phyloP scores from a whole-genome alignment of 2,329 filamentous ascomycete genomes.

The Emmonsia crescens region DNA sequence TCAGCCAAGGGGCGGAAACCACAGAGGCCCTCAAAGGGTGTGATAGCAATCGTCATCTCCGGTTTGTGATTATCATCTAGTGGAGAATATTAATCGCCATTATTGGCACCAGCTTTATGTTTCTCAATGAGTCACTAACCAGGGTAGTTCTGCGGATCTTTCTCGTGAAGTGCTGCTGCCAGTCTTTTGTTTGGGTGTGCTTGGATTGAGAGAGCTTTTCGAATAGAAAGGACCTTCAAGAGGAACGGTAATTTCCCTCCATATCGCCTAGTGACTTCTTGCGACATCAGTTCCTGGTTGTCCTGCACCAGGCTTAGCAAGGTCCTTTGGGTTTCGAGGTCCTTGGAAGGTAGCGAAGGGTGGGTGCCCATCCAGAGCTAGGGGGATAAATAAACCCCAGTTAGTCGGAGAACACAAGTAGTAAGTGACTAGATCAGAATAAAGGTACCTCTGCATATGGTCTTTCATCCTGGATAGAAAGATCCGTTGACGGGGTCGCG shows the following conservation, averaged over 20 bases:
- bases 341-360: slow-evolving; percentile 87
- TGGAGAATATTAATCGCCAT: neutral
- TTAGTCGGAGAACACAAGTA: neutral
- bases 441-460: slow-evolving; percentile 77
- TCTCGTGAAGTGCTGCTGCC: slow-evolving; percentile 75
- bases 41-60: slow-evolving; percentile 98
- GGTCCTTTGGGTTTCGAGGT: slow-evolving; percentile 70
- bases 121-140: slow-evolving; percentile 25
- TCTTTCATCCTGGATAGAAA: slow-evolving; percentile 72
- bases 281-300: slow-evolving; percentile 71
- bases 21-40: slow-evolving; percentile 89
- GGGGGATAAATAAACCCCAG: slow-evolving; percentile 12
- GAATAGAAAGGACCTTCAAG: slow-evolving; percentile 94
- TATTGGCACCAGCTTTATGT: neutral
- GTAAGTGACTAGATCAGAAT: neutral
- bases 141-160: slow-evolving; percentile 87
- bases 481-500: slow-evolving; percentile 63
- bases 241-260: slow-evolving; percentile 81
- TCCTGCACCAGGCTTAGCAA: slow-evolving; percentile 80
- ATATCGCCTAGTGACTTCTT: slow-evolving; percentile 62
- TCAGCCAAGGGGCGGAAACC: slow-evolving; percentile 84
- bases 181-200: slow-evolving; percentile 94
- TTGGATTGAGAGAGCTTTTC: slow-evolving; percentile 93
- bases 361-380: slow-evolving; percentile 99
- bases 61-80: slow-evolving; percentile 96